These are phyloP conservation scores for Cinnamomum chago DNA, from an alignment of 164 flowering plant genomes.

Conservation along the genomic window DNA sequence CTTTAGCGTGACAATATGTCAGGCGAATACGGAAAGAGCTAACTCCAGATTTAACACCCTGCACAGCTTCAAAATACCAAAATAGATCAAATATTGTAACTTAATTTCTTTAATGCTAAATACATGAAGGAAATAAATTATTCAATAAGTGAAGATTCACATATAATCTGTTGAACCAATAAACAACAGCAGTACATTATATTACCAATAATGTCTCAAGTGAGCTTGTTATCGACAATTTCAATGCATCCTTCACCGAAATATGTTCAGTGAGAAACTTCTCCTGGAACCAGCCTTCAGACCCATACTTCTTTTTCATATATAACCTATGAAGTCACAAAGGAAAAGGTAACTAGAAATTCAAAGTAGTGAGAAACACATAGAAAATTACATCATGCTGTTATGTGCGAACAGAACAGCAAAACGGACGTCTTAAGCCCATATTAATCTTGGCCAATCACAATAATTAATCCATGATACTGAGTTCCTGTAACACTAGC, in stretches of 20 bases:
- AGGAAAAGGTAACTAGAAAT: too few relatives aligned
- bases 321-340: slow-evolving; percentile 37
- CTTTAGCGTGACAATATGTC: slow-evolving; percentile 45
- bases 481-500: too few relatives aligned
- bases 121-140: not conserved
- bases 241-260: slow-evolving; percentile 68
- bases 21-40: slow-evolving; percentile 64
- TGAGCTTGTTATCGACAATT: slow-evolving; percentile 36
- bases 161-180: not conserved
- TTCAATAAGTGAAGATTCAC: not conserved
- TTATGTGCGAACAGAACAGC: too few relatives aligned
- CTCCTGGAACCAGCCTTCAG: slow-evolving; percentile 59
- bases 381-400: not conserved
- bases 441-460: not conserved
- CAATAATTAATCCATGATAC: not conserved
- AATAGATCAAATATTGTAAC: slow-evolving; percentile 1
- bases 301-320: slow-evolving; percentile 59
- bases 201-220: slow-evolving; percentile 66
- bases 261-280: slow-evolving; percentile 24
- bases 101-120: not conserved
- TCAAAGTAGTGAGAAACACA: not conserved
- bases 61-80: slow-evolving; percentile 29
- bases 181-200: not conserved
- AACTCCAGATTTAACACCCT: slow-evolving; percentile 48
- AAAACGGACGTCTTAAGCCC: not conserved